phyloP scores from a whole-genome alignment of 306 rosid genomes.

The Gleditsia sinensis region DNA sequence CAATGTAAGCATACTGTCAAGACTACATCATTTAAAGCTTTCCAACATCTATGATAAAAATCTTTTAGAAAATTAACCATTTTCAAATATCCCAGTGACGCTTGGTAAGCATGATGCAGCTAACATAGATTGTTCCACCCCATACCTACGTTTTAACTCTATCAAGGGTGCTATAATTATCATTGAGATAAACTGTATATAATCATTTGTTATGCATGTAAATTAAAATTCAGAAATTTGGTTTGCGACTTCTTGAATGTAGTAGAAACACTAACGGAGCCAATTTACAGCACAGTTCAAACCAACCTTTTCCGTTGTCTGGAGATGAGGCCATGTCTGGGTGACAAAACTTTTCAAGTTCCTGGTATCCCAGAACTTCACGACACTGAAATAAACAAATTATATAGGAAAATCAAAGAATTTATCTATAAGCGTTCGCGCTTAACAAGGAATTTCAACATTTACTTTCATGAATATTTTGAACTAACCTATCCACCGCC shows the following conservation, averaged over 20 bases:
- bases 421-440: background rate
- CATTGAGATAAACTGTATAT: constrained; percentile 11
- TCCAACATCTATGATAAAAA: constrained; percentile 15
- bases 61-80: background rate
- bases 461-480: background rate
- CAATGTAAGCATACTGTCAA: constrained; percentile 25
- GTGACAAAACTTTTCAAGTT: constrained; percentile 61
- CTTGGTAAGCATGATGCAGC: background rate
- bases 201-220: background rate
- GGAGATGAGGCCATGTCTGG: constrained; percentile 58
- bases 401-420: constrained; percentile 1
- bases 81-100: background rate
- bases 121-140: constrained; percentile 8
- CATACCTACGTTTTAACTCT: constrained; percentile 1
- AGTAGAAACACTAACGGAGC: constrained; percentile 8
- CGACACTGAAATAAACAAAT: constrained; percentile 57
- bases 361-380: constrained; percentile 98
- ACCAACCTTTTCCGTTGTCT: constrained; percentile 67
- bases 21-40: background rate
- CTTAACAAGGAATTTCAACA: background rate
- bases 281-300: constrained; percentile 19
- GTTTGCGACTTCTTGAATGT: constrained; percentile 13
- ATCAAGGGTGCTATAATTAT: background rate
- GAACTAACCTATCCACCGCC: constrained; percentile 80
- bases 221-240: constrained; percentile 7